These are phyloP conservation scores for Aspergillus pseudonomiae DNA, from an alignment of 2,329 filamentous ascomycete genomes.

Conservation along the genomic window DNA sequence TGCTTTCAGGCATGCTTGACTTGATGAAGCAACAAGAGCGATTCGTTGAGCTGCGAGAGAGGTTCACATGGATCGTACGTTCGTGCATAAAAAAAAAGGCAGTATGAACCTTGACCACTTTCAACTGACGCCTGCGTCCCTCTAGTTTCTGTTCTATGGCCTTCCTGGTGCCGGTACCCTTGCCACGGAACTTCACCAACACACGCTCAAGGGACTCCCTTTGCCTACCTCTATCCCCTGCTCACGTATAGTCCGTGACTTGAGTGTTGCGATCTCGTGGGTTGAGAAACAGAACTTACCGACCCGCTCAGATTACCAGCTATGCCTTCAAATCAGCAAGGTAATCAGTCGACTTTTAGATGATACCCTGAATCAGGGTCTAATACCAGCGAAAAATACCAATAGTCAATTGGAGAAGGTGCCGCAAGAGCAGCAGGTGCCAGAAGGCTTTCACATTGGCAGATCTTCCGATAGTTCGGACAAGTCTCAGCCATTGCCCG, in stretches of 20 bases:
- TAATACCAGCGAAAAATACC: not conserved
- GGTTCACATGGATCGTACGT: conserved; percentile 7
- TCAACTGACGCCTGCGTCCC: not conserved
- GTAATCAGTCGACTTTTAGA: conserved; percentile 7
- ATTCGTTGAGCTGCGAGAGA: not conserved
- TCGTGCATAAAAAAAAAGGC: not conserved
- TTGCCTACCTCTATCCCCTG: not conserved
- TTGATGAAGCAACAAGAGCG: conserved; percentile 7
- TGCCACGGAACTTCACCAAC: conserved; percentile 8
- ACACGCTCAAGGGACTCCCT: not conserved
- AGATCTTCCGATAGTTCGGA: not conserved
- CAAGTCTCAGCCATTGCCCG: not conserved
- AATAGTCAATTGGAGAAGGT: not conserved
- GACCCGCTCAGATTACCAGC: not conserved
- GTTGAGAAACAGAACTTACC: not conserved
- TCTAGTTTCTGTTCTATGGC: conserved; percentile 12
- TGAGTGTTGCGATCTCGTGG: conserved; percentile 9
- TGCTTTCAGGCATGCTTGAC: conserved; percentile 11
- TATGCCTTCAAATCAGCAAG: conserved; percentile 3
- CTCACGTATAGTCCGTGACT: conserved; percentile 6
- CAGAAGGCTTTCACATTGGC: not conserved
- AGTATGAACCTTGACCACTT: not conserved
- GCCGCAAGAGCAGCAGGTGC: not conserved
- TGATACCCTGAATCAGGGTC: conserved; percentile 1
- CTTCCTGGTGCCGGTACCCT: conserved; percentile 15